Percentiles rank a stretch among this genome's conserved stretches.
These are phyloP conservation scores for Beauveria australis DNA, from an alignment of 2,329 filamentous ascomycete species.

Conservation along the genomic window DNA sequence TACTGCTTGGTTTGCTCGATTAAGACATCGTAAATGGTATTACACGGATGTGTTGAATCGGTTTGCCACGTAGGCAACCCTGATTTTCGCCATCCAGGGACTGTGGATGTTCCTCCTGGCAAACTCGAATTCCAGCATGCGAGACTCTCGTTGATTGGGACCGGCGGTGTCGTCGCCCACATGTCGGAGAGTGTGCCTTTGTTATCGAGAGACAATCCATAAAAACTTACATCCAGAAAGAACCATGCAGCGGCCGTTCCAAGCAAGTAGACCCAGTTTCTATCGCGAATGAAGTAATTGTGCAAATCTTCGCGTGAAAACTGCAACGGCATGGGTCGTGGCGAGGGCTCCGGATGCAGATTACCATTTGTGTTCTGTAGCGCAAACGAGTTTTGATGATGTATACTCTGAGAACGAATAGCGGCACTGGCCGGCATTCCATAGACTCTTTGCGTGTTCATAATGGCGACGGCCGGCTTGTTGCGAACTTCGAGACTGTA, in stretches of 20 bases:
- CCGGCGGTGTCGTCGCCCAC: conserved; percentile 30
- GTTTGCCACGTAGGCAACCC: conserved; percentile 43
- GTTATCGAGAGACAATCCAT: conserved; percentile 45
- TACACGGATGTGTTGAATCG: conserved; percentile 38
- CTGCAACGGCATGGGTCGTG: conserved; percentile 35
- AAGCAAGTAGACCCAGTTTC: conserved; percentile 37
- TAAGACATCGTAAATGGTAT: conserved; percentile 43
- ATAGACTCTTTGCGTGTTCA: conserved; percentile 53
- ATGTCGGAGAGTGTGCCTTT: conserved; percentile 33
- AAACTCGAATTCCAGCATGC: conserved; percentile 41
- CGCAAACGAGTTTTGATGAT: conserved; percentile 16
- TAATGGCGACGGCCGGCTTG: conserved; percentile 49
- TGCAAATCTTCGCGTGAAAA: conserved; percentile 41
- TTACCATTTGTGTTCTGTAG: conserved; percentile 23
- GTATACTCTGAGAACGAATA: not conserved
- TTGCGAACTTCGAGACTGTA: conserved; percentile 59
- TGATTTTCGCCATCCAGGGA: conserved; percentile 31
- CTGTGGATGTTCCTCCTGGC: conserved; percentile 32
- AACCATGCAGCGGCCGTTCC: conserved; percentile 45
- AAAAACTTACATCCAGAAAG: conserved; percentile 49
- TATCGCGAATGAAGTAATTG: conserved; percentile 41
- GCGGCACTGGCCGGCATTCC: conserved; percentile 26
- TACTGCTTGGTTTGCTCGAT: conserved; percentile 46
- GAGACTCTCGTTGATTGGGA: conserved; percentile 28
- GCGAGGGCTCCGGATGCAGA: conserved; percentile 25